Conservation (phyloP, 2,329 filamentous ascomycete species). For the Rutstroemia sp. region DNA sequence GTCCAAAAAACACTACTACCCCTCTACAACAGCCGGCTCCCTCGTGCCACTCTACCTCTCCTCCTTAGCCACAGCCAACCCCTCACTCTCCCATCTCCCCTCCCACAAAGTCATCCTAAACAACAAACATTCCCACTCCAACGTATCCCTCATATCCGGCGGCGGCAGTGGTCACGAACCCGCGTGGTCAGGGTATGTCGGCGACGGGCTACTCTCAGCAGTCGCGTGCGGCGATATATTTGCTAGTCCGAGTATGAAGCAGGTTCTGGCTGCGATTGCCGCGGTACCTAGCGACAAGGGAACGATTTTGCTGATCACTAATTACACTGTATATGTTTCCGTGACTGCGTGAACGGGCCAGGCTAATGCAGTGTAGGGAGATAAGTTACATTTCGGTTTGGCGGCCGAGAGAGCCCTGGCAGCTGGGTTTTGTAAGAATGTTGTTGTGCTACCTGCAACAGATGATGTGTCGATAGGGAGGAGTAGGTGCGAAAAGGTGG, state of each 20-base stretch:
- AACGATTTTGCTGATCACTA: conserved; percentile 24
- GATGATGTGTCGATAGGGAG: conserved; percentile 59
- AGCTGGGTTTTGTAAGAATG: conserved; percentile 40
- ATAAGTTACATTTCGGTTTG: conserved; percentile 37
- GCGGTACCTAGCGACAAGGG: conserved; percentile 47
- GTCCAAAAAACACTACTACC: conserved; percentile 44
- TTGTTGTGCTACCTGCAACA: conserved; percentile 50
- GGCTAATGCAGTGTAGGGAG: conserved; percentile 43
- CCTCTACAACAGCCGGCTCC: conserved; percentile 36
- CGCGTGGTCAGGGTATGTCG: conserved; percentile 58
- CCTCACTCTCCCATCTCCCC: conserved; percentile 23
- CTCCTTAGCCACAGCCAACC: conserved; percentile 39
- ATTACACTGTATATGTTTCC: background rate
- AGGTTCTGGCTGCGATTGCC: conserved; percentile 52
- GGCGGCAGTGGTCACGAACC: conserved; percentile 32
- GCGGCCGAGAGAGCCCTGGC: conserved; percentile 31
- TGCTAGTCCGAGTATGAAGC: conserved; percentile 54
- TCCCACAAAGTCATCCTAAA: conserved; percentile 36
- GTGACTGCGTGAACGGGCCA: conserved; percentile 29
- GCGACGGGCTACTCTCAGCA: conserved; percentile 52
- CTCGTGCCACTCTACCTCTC: conserved; percentile 42
- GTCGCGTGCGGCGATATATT: conserved; percentile 57
- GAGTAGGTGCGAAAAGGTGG: conserved; percentile 46
- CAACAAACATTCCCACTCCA: conserved; percentile 30
- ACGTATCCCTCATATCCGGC: conserved; percentile 23